Evolutionary conservation across 164 flowering plant genomes (phyloP), one percentile per base, ranked within the genome.

Genomic region (Sedum album): DNA sequence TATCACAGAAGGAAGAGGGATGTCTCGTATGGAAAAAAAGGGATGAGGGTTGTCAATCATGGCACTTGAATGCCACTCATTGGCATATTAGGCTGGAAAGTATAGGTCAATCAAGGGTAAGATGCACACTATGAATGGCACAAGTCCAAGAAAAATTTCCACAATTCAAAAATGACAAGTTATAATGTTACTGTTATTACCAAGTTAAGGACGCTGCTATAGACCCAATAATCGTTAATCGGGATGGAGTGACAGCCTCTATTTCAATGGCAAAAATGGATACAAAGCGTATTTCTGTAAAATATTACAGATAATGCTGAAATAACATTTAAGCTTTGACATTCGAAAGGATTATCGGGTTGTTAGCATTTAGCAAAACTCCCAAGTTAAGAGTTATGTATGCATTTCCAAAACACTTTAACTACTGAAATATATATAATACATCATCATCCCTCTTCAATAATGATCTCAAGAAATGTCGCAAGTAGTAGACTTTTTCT

Each of bases 11-110:
- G 6, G 26, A 49, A 21, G 25, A 6, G 23, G 10, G 13, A 53
- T 53, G 8, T 57, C 26, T 57, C 33, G 17, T n/a, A n/a, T n/a
- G 49, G 11, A 14, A 17, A 57, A 30, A 55, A 55, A 25, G 17
- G 31, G 61, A 55, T 55, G 61, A 57, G 62, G 33, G 26, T 1
- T 3, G 21, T 57, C 61, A 26, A 57, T 57, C 61, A 57, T 26
- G 31, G 61, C 62, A 57, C 62, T 57, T 57, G 62, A 57, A 57
- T 57, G 31, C 33, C 62, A 57, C 62, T 57, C 62, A 57, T 28
- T 57, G 62, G 20, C 61, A 55, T 55, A 55, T 55, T 55, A 55
- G 61, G 61, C 18, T 53, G 60, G 60, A 53, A 53, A 53, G 30
- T 28, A 55, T 26, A 55, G 15, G 31, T 55, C 31, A 28, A 55